phyloP scores from a whole-genome alignment of 2,329 filamentous ascomycete genomes.

The Hyphodiscus sp. region DNA sequence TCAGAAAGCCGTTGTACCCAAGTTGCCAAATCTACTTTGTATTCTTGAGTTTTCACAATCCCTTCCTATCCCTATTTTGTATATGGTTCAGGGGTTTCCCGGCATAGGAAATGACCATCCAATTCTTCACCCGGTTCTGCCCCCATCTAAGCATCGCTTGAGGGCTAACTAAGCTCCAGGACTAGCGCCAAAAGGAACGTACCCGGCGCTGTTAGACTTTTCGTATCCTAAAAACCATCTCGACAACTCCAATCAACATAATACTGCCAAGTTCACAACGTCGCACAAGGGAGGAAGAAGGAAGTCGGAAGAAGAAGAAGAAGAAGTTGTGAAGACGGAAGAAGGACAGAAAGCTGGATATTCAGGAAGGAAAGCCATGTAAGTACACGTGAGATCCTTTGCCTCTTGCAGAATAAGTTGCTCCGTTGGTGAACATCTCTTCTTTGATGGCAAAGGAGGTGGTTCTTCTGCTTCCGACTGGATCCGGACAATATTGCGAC shows the following conservation, averaged over 20 bases:
- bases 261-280: constrained; percentile 19
- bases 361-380: constrained; percentile 1
- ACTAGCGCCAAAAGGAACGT: no score
- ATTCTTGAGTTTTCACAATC: neutral
- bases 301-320: constrained; percentile 26
- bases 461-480: constrained; percentile 16
- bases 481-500: constrained; percentile 1
- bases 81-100: neutral
- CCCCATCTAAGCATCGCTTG: no score
- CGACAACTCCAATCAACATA: constrained; percentile 5
- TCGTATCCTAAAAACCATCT: neutral
- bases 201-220: neutral
- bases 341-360: constrained; percentile 14
- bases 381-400: neutral
- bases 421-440: constrained; percentile 6
- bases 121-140: no score
- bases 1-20: no score
- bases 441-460: constrained; percentile 7
- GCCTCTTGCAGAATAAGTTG: neutral
- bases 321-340: constrained; percentile 22
- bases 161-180: no score
- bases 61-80: neutral
- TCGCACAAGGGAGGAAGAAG: constrained; percentile 28
- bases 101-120: no score
- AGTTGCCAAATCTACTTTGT: no score